Base-by-base conservation (phyloP, 352 stramenopile species). In the Pythium utonaiense region DNA sequence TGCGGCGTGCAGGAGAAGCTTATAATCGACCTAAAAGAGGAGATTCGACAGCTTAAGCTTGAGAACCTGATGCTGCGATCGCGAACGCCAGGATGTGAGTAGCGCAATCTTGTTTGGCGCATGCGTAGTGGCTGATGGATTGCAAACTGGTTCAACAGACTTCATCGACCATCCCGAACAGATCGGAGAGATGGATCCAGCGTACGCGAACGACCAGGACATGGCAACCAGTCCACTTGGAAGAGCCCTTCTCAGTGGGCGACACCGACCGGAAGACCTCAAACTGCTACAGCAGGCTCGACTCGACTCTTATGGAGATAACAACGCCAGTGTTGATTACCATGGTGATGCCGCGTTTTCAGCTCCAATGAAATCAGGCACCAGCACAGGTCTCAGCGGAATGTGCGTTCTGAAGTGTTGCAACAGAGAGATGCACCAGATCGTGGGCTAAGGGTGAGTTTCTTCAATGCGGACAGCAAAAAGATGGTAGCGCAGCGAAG, bases 11-110 rank as follows among this genome's bases (percentile, higher is more conserved):
- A 89, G 79, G 81, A 91, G 55, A 87, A 89, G 34, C 67, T 91
- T 8, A 86, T 91, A 21, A 67, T 71, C 60, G 77, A 86, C 33
- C 57, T 91, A 30, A 86, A 78, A 47, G 79, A 85, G 36, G 67
- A 91, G 47, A 91, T 91, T 28, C 68, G 80, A 12, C 49, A 82
- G 34, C 67, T 91, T 13, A 83, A 85, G 56, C 61, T 82, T 5
- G 81, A 91, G 60, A 91, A 91, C 28, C 76, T 77, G 60, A 83
- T 87, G 74, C 68, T 91, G 10, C 72, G 81, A 24, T 82, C 79
- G 19, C 65, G 65, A 47, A 88, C 78, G 8, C 81, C 81, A 56
- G 80, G 80, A 53, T 90, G 78, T 90, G 54, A 17, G 77, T 33
- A 5, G 28, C 28, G 5, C 28, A 33, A 9, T 33, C 28, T 5